Conservation (phyloP, 305 asterid genomes). For the Andrographis paniculata region DNA sequence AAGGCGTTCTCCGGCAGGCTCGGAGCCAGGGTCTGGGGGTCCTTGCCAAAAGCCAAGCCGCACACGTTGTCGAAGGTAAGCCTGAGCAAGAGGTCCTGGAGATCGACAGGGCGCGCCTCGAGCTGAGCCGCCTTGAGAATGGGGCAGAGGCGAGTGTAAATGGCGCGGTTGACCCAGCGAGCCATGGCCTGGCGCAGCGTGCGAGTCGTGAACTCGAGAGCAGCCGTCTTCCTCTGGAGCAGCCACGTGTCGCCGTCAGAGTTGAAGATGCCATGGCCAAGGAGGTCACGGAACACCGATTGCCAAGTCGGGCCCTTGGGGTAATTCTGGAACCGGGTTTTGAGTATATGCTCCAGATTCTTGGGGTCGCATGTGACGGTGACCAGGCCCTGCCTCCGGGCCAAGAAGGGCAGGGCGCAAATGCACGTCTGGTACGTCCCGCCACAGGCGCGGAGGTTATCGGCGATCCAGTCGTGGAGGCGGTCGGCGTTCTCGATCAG, state of each 20-base stretch:
- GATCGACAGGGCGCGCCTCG: slow-evolving; percentile 28
- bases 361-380: slow-evolving; percentile 62
- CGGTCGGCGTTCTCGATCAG: slow-evolving; percentile 39
- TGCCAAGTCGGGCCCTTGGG: slow-evolving; percentile 44
- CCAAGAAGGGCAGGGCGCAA: slow-evolving; percentile 49
- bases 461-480: slow-evolving; percentile 57
- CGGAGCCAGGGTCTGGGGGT: slow-evolving; percentile 44
- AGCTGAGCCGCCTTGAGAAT: slow-evolving; percentile 35
- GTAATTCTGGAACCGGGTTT: slow-evolving; percentile 50
- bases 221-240: slow-evolving; percentile 49
- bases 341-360: slow-evolving; percentile 53
- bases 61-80: slow-evolving; percentile 48
- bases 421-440: slow-evolving; percentile 57
- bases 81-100: slow-evolving; percentile 42
- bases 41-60: slow-evolving; percentile 49
- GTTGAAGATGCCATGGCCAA: slow-evolving; percentile 54
- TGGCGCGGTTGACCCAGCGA: slow-evolving; percentile 48
- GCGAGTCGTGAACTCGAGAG: slow-evolving; percentile 45
- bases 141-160: slow-evolving; percentile 36
- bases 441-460: slow-evolving; percentile 39
- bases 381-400: slow-evolving; percentile 44
- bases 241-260: slow-evolving; percentile 56
- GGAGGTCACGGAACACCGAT: slow-evolving; percentile 42
- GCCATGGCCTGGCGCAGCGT: slow-evolving; percentile 62
- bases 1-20: slow-evolving; percentile 42